These are phyloP conservation scores for Termitomyces sp. DNA, from an alignment of 768 basidiomycete species.

Conservation along the genomic window DNA sequence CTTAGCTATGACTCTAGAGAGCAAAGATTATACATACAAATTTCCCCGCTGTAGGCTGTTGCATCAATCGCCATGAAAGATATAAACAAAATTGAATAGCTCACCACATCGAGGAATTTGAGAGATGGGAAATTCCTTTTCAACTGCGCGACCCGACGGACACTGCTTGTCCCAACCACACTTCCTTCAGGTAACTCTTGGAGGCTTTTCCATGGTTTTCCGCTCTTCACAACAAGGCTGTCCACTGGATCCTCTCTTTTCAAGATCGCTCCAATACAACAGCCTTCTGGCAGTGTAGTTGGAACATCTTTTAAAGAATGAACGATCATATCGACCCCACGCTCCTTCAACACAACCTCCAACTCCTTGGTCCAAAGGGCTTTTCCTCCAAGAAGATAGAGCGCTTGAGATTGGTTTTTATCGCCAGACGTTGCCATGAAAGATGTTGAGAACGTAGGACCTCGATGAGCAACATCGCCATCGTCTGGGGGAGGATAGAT, in stretches of 20 bases:
- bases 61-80: not conserved
- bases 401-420: conserved; percentile 80
- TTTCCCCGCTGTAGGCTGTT: conserved; percentile 64
- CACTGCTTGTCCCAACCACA: conserved; percentile 94
- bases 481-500: conserved; percentile 39
- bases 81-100: conserved; percentile 24
- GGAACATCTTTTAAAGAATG: conserved; percentile 94
- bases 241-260: conserved; percentile 89
- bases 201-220: conserved; percentile 57
- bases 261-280: conserved; percentile 77
- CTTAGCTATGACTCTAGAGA: conserved; percentile 5
- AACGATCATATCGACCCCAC: conserved; percentile 83
- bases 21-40: conserved; percentile 46
- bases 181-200: conserved; percentile 83
- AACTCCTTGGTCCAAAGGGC: conserved; percentile 96
- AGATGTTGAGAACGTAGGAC: conserved; percentile 35
- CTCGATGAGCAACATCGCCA: conserved; percentile 10
- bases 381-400: conserved; percentile 89
- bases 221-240: conserved; percentile 79
- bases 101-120: conserved; percentile 82
- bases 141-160: conserved; percentile 87
- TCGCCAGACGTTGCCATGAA: conserved; percentile 73
- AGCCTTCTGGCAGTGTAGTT: conserved; percentile 78
- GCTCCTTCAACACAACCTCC: conserved; percentile 72
- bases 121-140: conserved; percentile 71